Conservation (phyloP, 371 early-diverging fungal species). For the Rhizopus arrhizus region DNA sequence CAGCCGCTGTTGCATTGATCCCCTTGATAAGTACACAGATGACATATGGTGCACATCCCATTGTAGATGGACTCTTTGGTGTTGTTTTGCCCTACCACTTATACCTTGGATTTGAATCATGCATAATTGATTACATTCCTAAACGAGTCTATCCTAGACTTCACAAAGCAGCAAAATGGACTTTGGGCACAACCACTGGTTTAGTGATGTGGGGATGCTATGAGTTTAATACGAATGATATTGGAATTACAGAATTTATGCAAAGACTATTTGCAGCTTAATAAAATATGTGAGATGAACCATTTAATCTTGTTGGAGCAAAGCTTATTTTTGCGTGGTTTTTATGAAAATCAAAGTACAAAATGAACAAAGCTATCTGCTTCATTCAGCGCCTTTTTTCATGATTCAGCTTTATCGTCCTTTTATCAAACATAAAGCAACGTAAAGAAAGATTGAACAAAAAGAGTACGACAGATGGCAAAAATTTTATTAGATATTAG, state of each 20-base stretch:
- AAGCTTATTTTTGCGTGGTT: too few relatives aligned
- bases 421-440: background rate
- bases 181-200: slow-evolving; percentile 68
- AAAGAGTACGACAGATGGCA: background rate
- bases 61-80: slow-evolving; percentile 85
- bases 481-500: slow-evolving; percentile 4
- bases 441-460: background rate
- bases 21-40: slow-evolving; percentile 79
- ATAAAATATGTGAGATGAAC: background rate
- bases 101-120: slow-evolving; percentile 77
- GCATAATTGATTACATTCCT: slow-evolving; percentile 84
- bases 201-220: slow-evolving; percentile 87
- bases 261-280: slow-evolving; percentile 81
- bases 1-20: slow-evolving; percentile 71
- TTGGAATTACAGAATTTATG: slow-evolving; percentile 89
- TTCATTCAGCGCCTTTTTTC: too few relatives aligned
- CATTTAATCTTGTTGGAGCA: too few relatives aligned
- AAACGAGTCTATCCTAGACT: slow-evolving; percentile 65
- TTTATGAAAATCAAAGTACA: too few relatives aligned
- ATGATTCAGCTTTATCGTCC: too few relatives aligned
- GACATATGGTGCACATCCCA: slow-evolving; percentile 78
- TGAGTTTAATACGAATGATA: slow-evolving; percentile 92
- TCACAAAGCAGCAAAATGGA: slow-evolving; percentile 63
- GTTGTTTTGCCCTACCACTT: slow-evolving; percentile 87
- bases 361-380: too few relatives aligned